phyloP scores from a whole-genome alignment of 805 yeast genomes.

The Lachancea quebecensis region DNA sequence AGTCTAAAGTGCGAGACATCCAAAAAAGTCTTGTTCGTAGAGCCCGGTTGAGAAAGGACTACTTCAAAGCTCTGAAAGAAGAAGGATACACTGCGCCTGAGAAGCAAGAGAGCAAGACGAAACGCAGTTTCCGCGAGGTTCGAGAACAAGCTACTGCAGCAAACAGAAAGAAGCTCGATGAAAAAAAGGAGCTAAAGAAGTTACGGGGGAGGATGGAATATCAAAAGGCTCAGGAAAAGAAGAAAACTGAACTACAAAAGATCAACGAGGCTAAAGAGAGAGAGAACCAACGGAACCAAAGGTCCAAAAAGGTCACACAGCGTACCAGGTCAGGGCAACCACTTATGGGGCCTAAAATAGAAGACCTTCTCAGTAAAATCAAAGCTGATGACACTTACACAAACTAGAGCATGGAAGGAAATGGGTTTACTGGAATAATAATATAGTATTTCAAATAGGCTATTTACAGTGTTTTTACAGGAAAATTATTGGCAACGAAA shows the following conservation, averaged over 20 bases:
- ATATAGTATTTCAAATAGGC: constrained; percentile 1
- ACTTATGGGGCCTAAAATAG: constrained; percentile 81
- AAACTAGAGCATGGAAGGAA: not conserved
- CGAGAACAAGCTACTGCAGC: constrained; percentile 18
- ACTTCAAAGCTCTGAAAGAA: constrained; percentile 68
- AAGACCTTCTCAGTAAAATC: constrained; percentile 69
- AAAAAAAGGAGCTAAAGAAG: constrained; percentile 32
- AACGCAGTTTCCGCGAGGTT: constrained; percentile 14
- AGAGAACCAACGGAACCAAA: constrained; percentile 37
- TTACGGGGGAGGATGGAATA: constrained; percentile 31
- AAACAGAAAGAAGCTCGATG: constrained; percentile 28
- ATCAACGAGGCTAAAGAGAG: constrained; percentile 34
- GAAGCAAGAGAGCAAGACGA: constrained; percentile 18
- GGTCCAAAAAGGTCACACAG: constrained; percentile 40
- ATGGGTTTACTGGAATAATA: not conserved
- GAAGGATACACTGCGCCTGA: constrained; percentile 58
- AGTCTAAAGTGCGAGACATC: constrained; percentile 51
- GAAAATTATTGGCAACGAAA: not conserved
- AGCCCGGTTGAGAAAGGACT: constrained; percentile 72
- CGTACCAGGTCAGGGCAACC: constrained; percentile 81
- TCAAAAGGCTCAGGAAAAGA: constrained; percentile 31
- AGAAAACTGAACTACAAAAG: constrained; percentile 36
- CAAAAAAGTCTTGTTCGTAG: constrained; percentile 70
- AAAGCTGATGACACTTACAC: constrained; percentile 40
- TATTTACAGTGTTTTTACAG: constrained; percentile 11